Evolutionary conservation across 2,329 filamentous ascomycete genomes (phyloP).

Genomic region (Calycina herbarum): DNA sequence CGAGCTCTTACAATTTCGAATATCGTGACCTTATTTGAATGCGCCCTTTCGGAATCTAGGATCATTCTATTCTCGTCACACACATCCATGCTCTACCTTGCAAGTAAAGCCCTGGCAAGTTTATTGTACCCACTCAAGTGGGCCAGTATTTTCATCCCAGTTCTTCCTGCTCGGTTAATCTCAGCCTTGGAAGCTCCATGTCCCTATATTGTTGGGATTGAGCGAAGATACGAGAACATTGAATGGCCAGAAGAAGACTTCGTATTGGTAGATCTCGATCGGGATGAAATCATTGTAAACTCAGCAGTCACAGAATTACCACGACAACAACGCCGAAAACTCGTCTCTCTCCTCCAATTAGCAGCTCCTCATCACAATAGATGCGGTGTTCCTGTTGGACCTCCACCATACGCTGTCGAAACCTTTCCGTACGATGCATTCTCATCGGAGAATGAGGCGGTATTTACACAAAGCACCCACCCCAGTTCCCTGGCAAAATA

Average conservation of each 20-base stretch:
- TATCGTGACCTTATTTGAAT: conserved; percentile 90
- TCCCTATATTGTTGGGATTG: conserved; percentile 95
- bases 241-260: conserved; percentile 93
- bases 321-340: conserved; percentile 84
- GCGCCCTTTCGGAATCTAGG: conserved; percentile 85
- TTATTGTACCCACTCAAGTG: conserved; percentile 89
- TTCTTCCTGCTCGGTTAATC: conserved; percentile 82
- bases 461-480: conserved; percentile 73
- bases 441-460: conserved; percentile 77
- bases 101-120: conserved; percentile 81
- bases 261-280: conserved; percentile 90
- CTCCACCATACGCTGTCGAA: conserved; percentile 89
- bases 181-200: conserved; percentile 93
- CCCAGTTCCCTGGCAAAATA: conserved; percentile 78
- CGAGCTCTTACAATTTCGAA: conserved; percentile 87
- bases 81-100: conserved; percentile 92
- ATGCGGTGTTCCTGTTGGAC: conserved; percentile 83
- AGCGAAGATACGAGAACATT: conserved; percentile 83
- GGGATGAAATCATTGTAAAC: conserved; percentile 85
- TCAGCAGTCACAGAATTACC: conserved; percentile 76
- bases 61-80: conserved; percentile 97
- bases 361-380: conserved; percentile 87
- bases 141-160: conserved; percentile 91
- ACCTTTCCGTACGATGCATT: conserved; percentile 90
- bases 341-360: conserved; percentile 82